Percentiles rank a stretch among this genome's conserved stretches.
phyloP scores from a whole-genome alignment of 129 eudicot genomes.

The Arctium minus region DNA sequence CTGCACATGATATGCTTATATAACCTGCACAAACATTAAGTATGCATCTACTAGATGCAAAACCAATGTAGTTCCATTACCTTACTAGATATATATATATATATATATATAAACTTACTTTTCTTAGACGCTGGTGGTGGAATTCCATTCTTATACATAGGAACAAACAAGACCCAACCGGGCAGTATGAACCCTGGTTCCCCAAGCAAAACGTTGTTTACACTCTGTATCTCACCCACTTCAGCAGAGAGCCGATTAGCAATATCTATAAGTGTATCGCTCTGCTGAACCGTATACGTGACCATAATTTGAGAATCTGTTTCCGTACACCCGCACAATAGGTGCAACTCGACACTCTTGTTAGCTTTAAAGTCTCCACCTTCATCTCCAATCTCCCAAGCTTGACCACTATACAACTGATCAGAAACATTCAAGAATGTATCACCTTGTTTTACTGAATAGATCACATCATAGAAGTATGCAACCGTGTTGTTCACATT shows the following conservation, averaged over 20 bases:
- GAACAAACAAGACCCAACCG: constrained; percentile 65
- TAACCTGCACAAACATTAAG: neutral
- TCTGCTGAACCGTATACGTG: constrained; percentile 58
- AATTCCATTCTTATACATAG: constrained; percentile 53
- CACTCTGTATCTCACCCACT: constrained; percentile 39
- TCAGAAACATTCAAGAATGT: constrained; percentile 44
- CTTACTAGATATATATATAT: neutral
- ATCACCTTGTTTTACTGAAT: constrained; percentile 33
- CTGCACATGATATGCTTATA: neutral
- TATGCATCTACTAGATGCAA: neutral
- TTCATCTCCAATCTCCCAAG: constrained; percentile 49
- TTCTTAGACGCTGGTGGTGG: constrained; percentile 26
- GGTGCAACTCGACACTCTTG: constrained; percentile 35
- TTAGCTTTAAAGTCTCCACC: neutral
- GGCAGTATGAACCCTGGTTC: constrained; percentile 29
- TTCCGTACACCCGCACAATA: constrained; percentile 66
- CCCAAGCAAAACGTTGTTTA: constrained; percentile 35
- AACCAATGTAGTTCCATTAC: too few species aligned
- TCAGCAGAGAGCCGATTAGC: constrained; percentile 50
- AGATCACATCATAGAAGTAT: constrained; percentile 64
- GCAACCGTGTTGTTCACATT: constrained; percentile 43
- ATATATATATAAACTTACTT: constrained; percentile 23
- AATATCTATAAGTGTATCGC: constrained; percentile 54
- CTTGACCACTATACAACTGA: constrained; percentile 59
- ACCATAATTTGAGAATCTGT: constrained; percentile 55